Conservation (phyloP, 352 stramenopile genomes). For the Phytophthora tentaculata region DNA sequence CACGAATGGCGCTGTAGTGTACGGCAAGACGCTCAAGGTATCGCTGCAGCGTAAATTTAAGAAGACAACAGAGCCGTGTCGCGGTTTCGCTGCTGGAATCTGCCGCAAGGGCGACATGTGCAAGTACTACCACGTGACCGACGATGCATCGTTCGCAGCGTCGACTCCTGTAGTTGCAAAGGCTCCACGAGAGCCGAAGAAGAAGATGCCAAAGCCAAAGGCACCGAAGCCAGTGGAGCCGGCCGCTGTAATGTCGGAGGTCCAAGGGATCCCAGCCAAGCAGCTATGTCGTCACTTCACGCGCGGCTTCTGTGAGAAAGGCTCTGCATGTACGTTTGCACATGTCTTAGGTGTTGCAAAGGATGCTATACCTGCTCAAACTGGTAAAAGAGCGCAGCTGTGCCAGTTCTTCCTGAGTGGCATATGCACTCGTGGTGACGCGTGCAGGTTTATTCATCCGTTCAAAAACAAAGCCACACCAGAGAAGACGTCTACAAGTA, state of each 20-base stretch:
- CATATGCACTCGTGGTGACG: constrained; percentile 55
- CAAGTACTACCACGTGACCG: constrained; percentile 60
- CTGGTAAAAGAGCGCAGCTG: constrained; percentile 34
- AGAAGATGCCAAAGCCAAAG: constrained; percentile 8
- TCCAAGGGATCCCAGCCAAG: constrained; percentile 38
- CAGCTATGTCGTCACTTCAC: constrained; percentile 65
- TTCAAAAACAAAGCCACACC: constrained; percentile 4
- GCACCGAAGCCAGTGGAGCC: constrained; percentile 1
- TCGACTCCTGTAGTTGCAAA: constrained; percentile 1
- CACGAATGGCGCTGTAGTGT: constrained; percentile 61
- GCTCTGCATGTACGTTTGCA: constrained; percentile 43
- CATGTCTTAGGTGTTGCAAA: constrained; percentile 49
- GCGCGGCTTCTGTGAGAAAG: constrained; percentile 50
- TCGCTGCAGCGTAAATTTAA: constrained; percentile 47
- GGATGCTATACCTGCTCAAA: constrained; percentile 8
- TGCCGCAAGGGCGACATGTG: constrained; percentile 69
- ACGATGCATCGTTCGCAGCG: constrained; percentile 19
- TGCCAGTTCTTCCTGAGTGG: constrained; percentile 63
- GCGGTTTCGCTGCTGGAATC: constrained; percentile 60
- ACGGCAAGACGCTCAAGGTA: constrained; percentile 60
- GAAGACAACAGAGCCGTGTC: constrained; percentile 51
- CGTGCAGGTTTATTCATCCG: constrained; percentile 57
- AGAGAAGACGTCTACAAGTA: constrained; percentile 10
- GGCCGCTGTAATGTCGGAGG: constrained; percentile 19
- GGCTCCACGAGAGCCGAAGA: constrained; percentile 9